Conservation (phyloP, 495 filamentous ascomycete genomes). For the Trichoderma reesei region DNA sequence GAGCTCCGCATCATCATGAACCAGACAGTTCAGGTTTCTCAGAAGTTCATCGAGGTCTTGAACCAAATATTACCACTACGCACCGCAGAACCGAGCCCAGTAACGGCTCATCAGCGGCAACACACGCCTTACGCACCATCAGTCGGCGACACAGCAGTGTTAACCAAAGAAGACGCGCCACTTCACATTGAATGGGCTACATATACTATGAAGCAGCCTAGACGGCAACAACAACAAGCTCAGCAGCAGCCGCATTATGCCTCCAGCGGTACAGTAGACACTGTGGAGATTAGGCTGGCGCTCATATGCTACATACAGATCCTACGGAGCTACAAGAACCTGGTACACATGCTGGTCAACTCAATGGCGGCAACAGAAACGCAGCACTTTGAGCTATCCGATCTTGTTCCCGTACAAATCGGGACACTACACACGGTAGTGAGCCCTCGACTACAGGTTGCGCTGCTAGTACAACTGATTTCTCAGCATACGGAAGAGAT, state of each 20-base stretch:
- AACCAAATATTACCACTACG: neutral
- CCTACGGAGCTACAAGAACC: neutral
- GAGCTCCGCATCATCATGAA: neutral
- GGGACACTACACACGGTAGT: neutral
- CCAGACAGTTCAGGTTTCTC: neutral
- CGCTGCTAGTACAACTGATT: neutral
- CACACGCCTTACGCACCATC: neutral
- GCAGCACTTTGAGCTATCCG: neutral
- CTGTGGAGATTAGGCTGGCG: neutral
- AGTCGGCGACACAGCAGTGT: neutral
- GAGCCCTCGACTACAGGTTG: neutral
- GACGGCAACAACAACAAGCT: neutral
- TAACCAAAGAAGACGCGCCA: neutral
- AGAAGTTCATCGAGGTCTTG: conserved; percentile 4
- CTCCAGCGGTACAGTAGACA: neutral
- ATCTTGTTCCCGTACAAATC: neutral
- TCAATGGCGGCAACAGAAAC: neutral
- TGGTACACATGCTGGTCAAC: neutral
- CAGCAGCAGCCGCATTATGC: neutral
- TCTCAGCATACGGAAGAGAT: neutral
- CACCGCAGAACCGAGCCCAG: neutral
- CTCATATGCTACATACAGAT: neutral
- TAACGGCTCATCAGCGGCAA: neutral
- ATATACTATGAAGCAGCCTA: neutral
- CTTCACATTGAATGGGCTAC: neutral